Conservation (phyloP, 169 alveolate genomes). For the Plasmodium reichenowi region DNA sequence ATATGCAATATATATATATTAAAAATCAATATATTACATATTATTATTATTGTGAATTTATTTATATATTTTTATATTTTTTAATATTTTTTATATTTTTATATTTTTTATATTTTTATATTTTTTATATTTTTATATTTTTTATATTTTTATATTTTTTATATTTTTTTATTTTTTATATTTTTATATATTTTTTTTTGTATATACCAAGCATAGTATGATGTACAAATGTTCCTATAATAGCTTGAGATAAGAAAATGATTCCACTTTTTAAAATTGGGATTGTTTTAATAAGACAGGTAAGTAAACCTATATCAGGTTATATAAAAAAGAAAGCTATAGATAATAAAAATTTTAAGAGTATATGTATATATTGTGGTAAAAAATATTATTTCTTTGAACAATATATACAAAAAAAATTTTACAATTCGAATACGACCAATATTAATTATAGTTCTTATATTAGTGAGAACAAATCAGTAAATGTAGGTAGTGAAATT, state of each 20-base stretch:
- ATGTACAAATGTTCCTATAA: no score
- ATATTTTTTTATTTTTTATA: no score
- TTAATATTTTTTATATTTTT: no score
- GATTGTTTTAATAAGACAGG: constrained; percentile 83
- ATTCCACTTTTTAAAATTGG: constrained; percentile 85
- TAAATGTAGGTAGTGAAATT: constrained; percentile 85
- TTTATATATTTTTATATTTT: no score
- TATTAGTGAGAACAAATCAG: constrained; percentile 83
- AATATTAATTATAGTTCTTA: constrained; percentile 79
- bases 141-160: no score
- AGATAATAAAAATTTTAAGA: constrained; percentile 81
- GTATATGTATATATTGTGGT: constrained; percentile 83
- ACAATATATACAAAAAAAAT: constrained; percentile 82
- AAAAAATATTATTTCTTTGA: constrained; percentile 85
- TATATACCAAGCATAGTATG: no score
- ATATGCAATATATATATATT: no score
- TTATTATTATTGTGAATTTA: no score
- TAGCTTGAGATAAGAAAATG: constrained; percentile 75
- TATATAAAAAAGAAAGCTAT: constrained; percentile 84
- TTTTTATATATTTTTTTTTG: no score
- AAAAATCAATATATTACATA: no score
- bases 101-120: no score
- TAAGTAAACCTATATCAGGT: constrained; percentile 86
- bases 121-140: no score
- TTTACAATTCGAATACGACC: constrained; percentile 77